These are phyloP conservation scores for Sporisorium iseilematis-ciliati DNA, from an alignment of 1,284 basidiomycete species.

Conservation along the genomic window DNA sequence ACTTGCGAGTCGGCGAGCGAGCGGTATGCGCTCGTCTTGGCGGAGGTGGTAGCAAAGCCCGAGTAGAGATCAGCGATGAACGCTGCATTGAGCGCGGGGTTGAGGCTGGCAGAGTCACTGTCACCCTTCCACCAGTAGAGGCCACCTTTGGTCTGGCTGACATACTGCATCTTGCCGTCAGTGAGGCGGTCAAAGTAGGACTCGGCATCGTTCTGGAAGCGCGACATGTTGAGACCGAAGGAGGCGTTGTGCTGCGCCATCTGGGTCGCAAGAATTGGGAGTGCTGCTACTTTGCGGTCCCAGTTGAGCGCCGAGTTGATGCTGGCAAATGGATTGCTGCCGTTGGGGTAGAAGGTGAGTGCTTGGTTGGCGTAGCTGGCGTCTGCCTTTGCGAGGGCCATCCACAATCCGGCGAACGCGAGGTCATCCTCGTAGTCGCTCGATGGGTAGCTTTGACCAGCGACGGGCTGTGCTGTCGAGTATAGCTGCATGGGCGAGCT, in stretches of 20 bases:
- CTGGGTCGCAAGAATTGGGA: constrained; percentile 78
- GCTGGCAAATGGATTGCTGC: constrained; percentile 73
- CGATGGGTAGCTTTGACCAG: constrained; percentile 79
- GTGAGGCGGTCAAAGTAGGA: constrained; percentile 81
- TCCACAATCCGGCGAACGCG: constrained; percentile 79
- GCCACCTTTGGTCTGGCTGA: constrained; percentile 74
- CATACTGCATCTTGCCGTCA: constrained; percentile 72
- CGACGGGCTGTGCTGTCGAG: constrained; percentile 77
- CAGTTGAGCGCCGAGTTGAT: constrained; percentile 83
- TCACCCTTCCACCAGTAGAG: constrained; percentile 83
- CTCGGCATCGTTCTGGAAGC: constrained; percentile 81
- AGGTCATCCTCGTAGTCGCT: constrained; percentile 73
- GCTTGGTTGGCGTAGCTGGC: constrained; percentile 78
- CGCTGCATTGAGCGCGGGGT: constrained; percentile 86
- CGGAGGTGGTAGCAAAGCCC: constrained; percentile 73
- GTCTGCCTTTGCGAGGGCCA: constrained; percentile 79
- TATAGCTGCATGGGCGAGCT: constrained; percentile 72
- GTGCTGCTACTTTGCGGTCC: constrained; percentile 83
- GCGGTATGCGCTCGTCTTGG: constrained; percentile 78
- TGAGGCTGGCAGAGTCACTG: constrained; percentile 82
- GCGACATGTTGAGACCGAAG: constrained; percentile 76
- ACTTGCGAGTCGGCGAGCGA: constrained; percentile 81
- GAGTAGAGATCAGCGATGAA: constrained; percentile 84
- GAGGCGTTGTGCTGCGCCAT: constrained; percentile 72
- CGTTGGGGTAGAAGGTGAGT: constrained; percentile 75